phyloP scores from a whole-genome alignment of 2,329 filamentous ascomycete genomes.

The Dendryphion nanum region DNA sequence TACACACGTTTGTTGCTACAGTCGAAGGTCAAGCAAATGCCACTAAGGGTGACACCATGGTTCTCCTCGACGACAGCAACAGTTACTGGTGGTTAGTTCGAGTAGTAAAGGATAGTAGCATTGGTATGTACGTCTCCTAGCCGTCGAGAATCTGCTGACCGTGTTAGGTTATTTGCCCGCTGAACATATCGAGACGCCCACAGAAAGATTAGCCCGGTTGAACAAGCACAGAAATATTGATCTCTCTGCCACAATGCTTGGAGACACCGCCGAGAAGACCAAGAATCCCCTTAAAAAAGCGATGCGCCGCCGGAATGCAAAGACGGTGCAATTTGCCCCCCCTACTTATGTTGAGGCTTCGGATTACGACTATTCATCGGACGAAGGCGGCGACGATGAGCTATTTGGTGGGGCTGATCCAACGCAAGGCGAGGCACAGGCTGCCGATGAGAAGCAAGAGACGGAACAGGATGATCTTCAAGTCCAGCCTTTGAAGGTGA shows the following conservation, averaged over 20 bases:
- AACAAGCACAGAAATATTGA: conserved; percentile 99
- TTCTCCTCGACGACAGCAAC: conserved; percentile 95
- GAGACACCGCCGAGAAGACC: conserved; percentile 73
- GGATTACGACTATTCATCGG: conserved; percentile 79
- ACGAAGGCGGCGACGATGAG: conserved; percentile 62
- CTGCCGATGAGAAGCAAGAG: conserved; percentile 33
- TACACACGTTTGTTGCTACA: conserved; percentile 96
- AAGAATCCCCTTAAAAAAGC: conserved; percentile 81
- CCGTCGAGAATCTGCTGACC: background rate
- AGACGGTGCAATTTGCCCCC: conserved; percentile 81
- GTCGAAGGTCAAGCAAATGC: conserved; percentile 98
- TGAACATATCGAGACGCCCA: conserved; percentile 97
- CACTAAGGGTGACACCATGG: conserved; percentile 98
- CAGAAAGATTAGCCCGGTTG: conserved; percentile 84
- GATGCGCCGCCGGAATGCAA: conserved; percentile 77
- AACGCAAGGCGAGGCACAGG: conserved; percentile 24
- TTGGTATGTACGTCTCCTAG: conserved; percentile 54
- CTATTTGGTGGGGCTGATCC: conserved; percentile 37
- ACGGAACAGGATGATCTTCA: conserved; percentile 41
- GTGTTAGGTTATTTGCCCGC: conserved; percentile 84
- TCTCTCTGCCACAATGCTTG: conserved; percentile 69
- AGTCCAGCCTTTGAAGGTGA: conserved; percentile 40
- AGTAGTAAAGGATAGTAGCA: conserved; percentile 96
- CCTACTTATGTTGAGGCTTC: conserved; percentile 88
- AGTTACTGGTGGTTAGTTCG: conserved; percentile 99